These are phyloP conservation scores for Neofusicoccum ribis DNA, from an alignment of 2,329 filamentous ascomycete genomes.

Conservation along the genomic window DNA sequence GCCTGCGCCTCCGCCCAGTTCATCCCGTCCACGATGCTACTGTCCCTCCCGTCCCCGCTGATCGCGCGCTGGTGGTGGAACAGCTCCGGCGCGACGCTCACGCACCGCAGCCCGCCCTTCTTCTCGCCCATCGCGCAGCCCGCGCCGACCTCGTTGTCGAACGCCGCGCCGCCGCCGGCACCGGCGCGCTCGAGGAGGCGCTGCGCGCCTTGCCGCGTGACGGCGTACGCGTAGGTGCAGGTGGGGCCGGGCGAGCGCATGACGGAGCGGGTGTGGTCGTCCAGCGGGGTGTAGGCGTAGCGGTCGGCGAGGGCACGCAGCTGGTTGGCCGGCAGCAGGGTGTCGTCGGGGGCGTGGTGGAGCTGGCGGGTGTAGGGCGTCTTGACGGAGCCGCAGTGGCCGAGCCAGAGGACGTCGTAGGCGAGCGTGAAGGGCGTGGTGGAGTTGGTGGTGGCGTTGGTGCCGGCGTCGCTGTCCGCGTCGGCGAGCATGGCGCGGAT, in stretches of 20 bases:
- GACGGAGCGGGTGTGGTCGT: slow-evolving; percentile 24
- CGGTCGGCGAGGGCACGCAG: slow-evolving; percentile 25
- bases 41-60: not conserved
- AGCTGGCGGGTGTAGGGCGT: slow-evolving; percentile 22
- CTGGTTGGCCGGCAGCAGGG: slow-evolving; percentile 26
- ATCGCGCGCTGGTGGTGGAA: slow-evolving; percentile 26
- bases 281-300: slow-evolving; percentile 23
- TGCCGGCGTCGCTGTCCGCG: not conserved
- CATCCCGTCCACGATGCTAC: slow-evolving; percentile 12
- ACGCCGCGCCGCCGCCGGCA: slow-evolving; percentile 2
- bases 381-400: slow-evolving; percentile 34
- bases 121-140: not conserved
- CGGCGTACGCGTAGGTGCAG: slow-evolving; percentile 23
- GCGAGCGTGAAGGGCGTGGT: slow-evolving; percentile 32
- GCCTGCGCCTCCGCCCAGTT: slow-evolving; percentile 5
- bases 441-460: slow-evolving; percentile 2
- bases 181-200: slow-evolving; percentile 24
- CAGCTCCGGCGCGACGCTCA: slow-evolving; percentile 30
- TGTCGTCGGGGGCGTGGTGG: slow-evolving; percentile 12
- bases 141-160: slow-evolving; percentile 16
- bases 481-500: not conserved
- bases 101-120: slow-evolving; percentile 26
- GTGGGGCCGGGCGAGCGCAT: slow-evolving; percentile 17
- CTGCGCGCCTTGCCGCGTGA: slow-evolving; percentile 24
- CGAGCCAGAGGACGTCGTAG: slow-evolving; percentile 40